A percentile compares a stretch with the other conserved stretches of the same genome.
These are phyloP conservation scores for Naganishia albida DNA, from an alignment of 1,284 basidiomycete species.

Conservation along the genomic window DNA sequence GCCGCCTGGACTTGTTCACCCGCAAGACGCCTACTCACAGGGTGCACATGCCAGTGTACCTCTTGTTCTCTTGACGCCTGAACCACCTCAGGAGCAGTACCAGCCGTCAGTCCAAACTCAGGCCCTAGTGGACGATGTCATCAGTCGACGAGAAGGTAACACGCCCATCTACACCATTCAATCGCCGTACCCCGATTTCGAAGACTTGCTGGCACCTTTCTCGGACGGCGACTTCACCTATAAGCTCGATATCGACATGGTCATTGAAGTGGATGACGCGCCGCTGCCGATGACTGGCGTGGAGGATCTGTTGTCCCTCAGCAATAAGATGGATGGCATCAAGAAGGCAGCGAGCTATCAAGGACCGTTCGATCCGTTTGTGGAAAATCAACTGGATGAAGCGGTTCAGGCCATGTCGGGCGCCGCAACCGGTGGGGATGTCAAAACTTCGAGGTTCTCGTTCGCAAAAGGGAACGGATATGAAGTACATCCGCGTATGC, in stretches of 20 bases:
- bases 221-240: slow-evolving; percentile 78
- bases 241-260: slow-evolving; percentile 64
- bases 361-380: slow-evolving; percentile 51
- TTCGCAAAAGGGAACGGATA: slow-evolving; percentile 30
- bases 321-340: slow-evolving; percentile 31
- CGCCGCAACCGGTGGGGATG: slow-evolving; percentile 2
- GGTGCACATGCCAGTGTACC: slow-evolving; percentile 12
- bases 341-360: slow-evolving; percentile 29
- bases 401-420: slow-evolving; percentile 25
- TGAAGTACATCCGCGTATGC: slow-evolving; percentile 1
- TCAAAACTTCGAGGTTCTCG: slow-evolving; percentile 33
- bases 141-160: slow-evolving; percentile 67
- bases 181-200: slow-evolving; percentile 87
- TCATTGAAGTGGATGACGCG: slow-evolving; percentile 31
- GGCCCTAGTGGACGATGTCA: slow-evolving; percentile 79
- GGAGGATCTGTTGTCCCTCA: slow-evolving; percentile 29
- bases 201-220: slow-evolving; percentile 62
- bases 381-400: slow-evolving; percentile 55
- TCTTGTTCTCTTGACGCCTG: slow-evolving; percentile 5
- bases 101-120: slow-evolving; percentile 83
- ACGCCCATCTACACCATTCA: slow-evolving; percentile 57
- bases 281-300: slow-evolving; percentile 29
- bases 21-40: slow-evolving; percentile 39
- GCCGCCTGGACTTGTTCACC: slow-evolving; percentile 41
- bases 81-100: slow-evolving; percentile 56